Percentiles rank a stretch among this genome's conserved stretches.
Conservation (phyloP, 2,329 filamentous ascomycete species). For the Cyphellophora europaea region DNA sequence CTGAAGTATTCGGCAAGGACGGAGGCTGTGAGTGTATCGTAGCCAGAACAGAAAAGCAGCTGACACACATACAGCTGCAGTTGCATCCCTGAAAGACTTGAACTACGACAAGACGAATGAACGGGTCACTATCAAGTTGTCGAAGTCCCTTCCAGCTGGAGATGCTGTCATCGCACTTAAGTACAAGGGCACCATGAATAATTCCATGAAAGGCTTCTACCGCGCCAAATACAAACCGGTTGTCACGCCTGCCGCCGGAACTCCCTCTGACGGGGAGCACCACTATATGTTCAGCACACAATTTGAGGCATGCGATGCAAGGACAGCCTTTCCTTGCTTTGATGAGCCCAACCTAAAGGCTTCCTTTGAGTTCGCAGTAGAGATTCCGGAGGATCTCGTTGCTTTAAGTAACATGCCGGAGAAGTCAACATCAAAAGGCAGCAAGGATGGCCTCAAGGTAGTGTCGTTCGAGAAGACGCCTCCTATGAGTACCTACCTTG, state of each 20-base stretch:
- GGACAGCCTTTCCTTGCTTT: conserved; percentile 92
- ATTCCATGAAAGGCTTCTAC: conserved; percentile 88
- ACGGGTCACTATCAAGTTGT: conserved; percentile 69
- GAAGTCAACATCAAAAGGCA: conserved; percentile 60
- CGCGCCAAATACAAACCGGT: conserved; percentile 85
- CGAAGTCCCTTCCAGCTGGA: conserved; percentile 59
- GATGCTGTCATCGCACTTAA: conserved; percentile 60
- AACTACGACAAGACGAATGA: conserved; percentile 77
- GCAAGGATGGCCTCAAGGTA: conserved; percentile 52
- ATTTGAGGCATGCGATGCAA: conserved; percentile 93
- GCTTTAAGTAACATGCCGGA: conserved; percentile 95
- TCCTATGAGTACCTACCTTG: conserved; percentile 80
- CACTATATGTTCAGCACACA: conserved; percentile 84
- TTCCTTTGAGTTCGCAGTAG: conserved; percentile 87
- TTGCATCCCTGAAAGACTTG: conserved; percentile 39
- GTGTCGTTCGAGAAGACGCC: conserved; percentile 78
- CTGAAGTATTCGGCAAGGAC: conserved; percentile 51
- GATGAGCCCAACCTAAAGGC: conserved; percentile 97
- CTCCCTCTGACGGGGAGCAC: conserved; percentile 57
- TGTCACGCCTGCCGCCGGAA: conserved; percentile 61
- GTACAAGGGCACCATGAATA: conserved; percentile 77
- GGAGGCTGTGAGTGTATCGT: no score
- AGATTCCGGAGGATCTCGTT: conserved; percentile 78
- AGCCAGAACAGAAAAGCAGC: conserved; percentile 1
- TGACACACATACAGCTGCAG: conserved; percentile 1